A percentile compares a stretch with the other conserved stretches of the same genome.
Conservation (phyloP, 306 rosid species). For the Delonix regia region DNA sequence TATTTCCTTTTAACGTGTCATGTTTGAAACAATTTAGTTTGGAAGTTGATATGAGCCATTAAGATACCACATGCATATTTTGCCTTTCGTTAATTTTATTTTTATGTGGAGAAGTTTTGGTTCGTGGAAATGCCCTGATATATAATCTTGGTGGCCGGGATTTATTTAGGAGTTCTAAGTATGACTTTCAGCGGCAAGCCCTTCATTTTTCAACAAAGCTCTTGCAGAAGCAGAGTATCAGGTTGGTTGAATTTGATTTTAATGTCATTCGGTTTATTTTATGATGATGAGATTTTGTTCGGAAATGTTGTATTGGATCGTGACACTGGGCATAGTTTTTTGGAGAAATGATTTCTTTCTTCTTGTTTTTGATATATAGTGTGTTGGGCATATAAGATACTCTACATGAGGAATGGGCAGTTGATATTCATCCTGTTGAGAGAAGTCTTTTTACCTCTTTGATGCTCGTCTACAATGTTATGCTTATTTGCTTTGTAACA, state of each 20-base stretch:
- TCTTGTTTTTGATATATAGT: background rate
- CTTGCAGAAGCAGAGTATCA: background rate
- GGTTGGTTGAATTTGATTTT: background rate
- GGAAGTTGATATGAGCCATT: constrained; percentile 4
- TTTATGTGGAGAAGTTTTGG: no score
- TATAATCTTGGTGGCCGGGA: background rate
- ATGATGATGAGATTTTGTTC: background rate
- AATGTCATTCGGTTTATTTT: background rate
- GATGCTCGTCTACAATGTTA: no score
- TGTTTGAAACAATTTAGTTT: constrained; percentile 3
- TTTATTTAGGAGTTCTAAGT: background rate
- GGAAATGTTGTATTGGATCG: background rate
- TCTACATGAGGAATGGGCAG: no score
- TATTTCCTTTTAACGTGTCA: background rate
- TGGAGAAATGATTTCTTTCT: background rate
- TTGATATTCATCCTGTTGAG: no score
- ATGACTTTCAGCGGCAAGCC: background rate
- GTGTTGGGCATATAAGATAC: background rate
- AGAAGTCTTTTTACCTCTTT: no score
- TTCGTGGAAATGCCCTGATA: background rate
- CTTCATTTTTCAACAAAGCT: background rate
- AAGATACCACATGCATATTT: background rate
- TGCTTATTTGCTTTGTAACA: no score
- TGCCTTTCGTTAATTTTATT: background rate
- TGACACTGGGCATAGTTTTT: background rate